A percentile compares a stretch with the other conserved stretches of the same genome.
phyloP scores from a whole-genome alignment of 1,139 yeast species.

The Candida labiduridarum region DNA sequence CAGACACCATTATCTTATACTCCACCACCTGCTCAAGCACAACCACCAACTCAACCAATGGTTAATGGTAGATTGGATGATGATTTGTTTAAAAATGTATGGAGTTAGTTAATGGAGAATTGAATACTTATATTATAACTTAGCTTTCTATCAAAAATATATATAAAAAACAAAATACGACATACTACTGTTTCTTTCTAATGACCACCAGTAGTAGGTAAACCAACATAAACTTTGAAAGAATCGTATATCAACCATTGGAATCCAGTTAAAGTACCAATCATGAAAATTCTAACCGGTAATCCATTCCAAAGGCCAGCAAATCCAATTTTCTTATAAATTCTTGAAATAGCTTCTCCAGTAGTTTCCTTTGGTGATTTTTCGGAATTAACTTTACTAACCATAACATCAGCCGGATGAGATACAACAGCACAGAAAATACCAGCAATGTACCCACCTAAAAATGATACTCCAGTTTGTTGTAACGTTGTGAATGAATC shows the following conservation, averaged over 20 bases:
- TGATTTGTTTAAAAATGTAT: slow-evolving; percentile 57
- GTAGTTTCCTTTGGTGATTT: slow-evolving; percentile 66
- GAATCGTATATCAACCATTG: slow-evolving; percentile 97
- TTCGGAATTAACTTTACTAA: slow-evolving; percentile 83
- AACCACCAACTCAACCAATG: slow-evolving; percentile 8
- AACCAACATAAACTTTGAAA: slow-evolving; percentile 85
- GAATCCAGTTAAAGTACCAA: slow-evolving; percentile 94
- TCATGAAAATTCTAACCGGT: slow-evolving; percentile 91
- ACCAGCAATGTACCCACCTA: slow-evolving; percentile 96
- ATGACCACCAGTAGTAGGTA: slow-evolving; percentile 87
- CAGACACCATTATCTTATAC: slow-evolving; percentile 2
- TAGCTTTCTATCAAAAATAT: background rate
- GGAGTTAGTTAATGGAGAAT: slow-evolving; percentile 36
- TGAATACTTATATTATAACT: background rate
- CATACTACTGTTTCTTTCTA: too few species aligned
- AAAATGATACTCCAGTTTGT: slow-evolving; percentile 92
- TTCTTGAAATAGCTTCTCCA: slow-evolving; percentile 68
- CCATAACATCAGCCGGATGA: slow-evolving; percentile 98
- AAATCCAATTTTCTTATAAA: slow-evolving; percentile 83
- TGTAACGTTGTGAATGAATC: slow-evolving; percentile 46
- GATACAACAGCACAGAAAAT: slow-evolving; percentile 91
- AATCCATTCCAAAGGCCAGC: slow-evolving; percentile 93
- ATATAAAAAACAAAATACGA: too few species aligned
- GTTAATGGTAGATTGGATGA: slow-evolving; percentile 37
- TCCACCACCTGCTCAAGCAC: slow-evolving; percentile 8